Evolutionary conservation across 768 basidiomycete genomes (phyloP).

Genomic region (Gymnopilus junonius): DNA sequence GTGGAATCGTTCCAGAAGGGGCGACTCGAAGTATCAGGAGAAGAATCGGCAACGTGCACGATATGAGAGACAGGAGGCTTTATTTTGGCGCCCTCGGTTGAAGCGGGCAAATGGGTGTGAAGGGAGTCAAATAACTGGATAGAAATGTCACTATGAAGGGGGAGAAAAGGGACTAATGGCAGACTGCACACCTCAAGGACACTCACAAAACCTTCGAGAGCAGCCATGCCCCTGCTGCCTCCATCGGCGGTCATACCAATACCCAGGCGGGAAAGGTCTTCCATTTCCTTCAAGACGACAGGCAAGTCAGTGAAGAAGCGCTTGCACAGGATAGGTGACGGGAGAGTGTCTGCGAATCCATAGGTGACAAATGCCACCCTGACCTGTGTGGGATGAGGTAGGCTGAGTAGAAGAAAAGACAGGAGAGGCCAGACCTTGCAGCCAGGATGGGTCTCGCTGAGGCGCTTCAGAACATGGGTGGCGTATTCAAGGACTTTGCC

Average conservation of each 20-base stretch:
- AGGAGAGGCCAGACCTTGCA: slow-evolving; percentile 36
- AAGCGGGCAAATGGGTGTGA: slow-evolving; percentile 17
- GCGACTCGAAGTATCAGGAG: slow-evolving; percentile 56
- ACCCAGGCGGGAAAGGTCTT: slow-evolving; percentile 51
- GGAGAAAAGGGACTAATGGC: background rate
- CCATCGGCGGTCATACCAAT: slow-evolving; percentile 60
- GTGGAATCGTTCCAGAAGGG: slow-evolving; percentile 59
- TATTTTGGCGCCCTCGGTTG: slow-evolving; percentile 22
- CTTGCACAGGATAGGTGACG: slow-evolving; percentile 59
- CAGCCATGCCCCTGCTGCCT: slow-evolving; percentile 60
- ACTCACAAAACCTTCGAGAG: slow-evolving; percentile 72
- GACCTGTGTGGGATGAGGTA: slow-evolving; percentile 8
- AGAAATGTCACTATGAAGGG: background rate
- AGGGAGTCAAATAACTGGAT: slow-evolving; percentile 48
- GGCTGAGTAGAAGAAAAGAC: background rate
- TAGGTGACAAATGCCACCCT: slow-evolving; percentile 63
- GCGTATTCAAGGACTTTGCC: slow-evolving; percentile 52
- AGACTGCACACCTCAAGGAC: slow-evolving; percentile 60
- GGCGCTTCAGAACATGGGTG: slow-evolving; percentile 52
- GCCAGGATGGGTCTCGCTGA: slow-evolving; percentile 45
- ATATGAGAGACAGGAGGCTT: slow-evolving; percentile 40
- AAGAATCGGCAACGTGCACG: slow-evolving; percentile 62
- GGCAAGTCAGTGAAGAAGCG: slow-evolving; percentile 56
- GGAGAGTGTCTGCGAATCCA: slow-evolving; percentile 58
- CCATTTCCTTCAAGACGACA: slow-evolving; percentile 47